Base-by-base conservation (phyloP, 1,284 basidiomycete species). In the Pseudozyma hubeiensis region DNA sequence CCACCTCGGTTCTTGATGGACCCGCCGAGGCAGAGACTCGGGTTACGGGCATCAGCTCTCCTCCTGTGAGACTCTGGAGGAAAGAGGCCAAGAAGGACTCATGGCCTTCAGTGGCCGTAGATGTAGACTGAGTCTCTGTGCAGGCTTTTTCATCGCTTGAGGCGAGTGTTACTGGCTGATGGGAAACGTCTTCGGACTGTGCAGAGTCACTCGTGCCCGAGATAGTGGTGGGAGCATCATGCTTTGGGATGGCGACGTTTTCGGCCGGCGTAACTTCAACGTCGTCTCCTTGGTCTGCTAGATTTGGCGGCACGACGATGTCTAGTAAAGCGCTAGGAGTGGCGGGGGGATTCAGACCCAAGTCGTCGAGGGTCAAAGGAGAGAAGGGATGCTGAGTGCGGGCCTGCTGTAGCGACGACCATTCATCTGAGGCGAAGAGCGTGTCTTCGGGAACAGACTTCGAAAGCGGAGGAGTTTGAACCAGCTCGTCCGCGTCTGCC, bases 241-340 rank as follows among this genome's bases (percentile, higher is more conserved):
- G 24, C 24, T 24, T 24, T 24, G 24, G 24, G 34, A 37, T 10
- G 24, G 31, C 16, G 31, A 9, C 9, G 3, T 8, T 50, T 34
- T n/a, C 2, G 35, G 35, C 14, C 35, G 8, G 39, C 16, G 40
- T 6, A 52, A 30, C 44, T 55, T n/a, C 8, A 9, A n/a, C 31
- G 7, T 19, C 13, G 5, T 48, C 34, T 29, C 34, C 45, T 3
- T 41, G 44, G 33, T 46, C 11, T 13, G 40, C 6, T 37, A 57
- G 19, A 24, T 47, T 61, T 34, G 41, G 16, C 6, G 64, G 64
- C 4, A 52, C 52, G 14, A 44, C 41, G 44, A 69, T 64, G 17
- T 69, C 66, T 3, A 69, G 60, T n/a, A 69, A 29, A 16, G 66
- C 66, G 34, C 56, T 55, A 9, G 66, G 60, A 5, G 56, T 64